phyloP scores from a whole-genome alignment of 129 eudicot species.

The Lactuca saligna region DNA sequence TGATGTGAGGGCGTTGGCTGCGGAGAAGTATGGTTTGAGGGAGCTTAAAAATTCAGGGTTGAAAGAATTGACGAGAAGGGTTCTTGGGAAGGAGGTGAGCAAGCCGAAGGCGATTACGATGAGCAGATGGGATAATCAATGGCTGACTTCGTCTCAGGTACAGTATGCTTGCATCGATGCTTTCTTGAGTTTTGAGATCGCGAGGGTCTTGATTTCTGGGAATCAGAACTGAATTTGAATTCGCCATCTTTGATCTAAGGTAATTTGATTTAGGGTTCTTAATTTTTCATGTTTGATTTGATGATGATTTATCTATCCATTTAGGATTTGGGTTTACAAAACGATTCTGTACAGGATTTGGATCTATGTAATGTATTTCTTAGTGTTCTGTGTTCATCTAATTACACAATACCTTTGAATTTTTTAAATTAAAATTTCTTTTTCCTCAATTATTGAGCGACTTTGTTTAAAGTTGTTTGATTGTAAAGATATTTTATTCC shows the following conservation, averaged over 20 bases:
- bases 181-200: slow-evolving; percentile 59
- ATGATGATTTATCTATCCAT: not conserved
- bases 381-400: not conserved
- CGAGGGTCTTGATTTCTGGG: slow-evolving; percentile 39
- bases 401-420: not conserved
- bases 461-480: not conserved
- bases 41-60: slow-evolving; percentile 42
- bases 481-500: not conserved
- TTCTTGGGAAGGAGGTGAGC: slow-evolving; percentile 43
- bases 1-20: slow-evolving; percentile 45
- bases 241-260: not conserved
- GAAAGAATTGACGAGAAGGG: slow-evolving; percentile 25
- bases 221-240: not conserved
- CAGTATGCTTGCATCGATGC: slow-evolving; percentile 77
- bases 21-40: slow-evolving; percentile 14
- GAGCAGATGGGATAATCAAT: slow-evolving; percentile 58
- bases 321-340: not conserved
- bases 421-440: too few species aligned
- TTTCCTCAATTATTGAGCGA: not conserved
- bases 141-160: slow-evolving; percentile 43
- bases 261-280: not conserved
- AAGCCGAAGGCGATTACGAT: slow-evolving; percentile 48
- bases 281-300: not conserved
- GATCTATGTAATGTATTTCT: not conserved
- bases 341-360: not conserved